Evolutionary conservation across 306 rosid species (phyloP).

Genomic region (Acacia melanoxylon): DNA sequence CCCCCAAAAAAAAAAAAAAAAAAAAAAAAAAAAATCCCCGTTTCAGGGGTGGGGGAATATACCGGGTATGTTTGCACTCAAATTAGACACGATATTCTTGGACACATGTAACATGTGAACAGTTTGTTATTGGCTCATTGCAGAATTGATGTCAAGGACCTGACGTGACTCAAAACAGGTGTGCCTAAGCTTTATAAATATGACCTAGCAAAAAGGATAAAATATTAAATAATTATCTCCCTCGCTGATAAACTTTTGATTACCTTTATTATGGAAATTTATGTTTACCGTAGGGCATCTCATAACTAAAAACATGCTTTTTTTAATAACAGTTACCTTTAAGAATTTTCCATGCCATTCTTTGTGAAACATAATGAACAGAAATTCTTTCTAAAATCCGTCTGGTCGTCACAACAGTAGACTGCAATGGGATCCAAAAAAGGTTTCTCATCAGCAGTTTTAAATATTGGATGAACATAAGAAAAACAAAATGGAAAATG

Average conservation of each 20-base stretch:
- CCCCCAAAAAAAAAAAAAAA: fast-evolving
- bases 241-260: not conserved
- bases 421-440: conserved; percentile 46
- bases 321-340: conserved; percentile 56
- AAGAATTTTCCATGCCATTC: conserved; percentile 83
- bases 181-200: not conserved
- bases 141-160: not conserved
- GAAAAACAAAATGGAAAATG: not conserved
- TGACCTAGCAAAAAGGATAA: not conserved
- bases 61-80: not conserved
- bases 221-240: not conserved
- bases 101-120: not conserved
- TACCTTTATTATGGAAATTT: not conserved
- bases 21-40: too few species aligned
- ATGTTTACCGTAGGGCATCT: not conserved
- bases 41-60: too few species aligned
- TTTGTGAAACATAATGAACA: conserved; percentile 61
- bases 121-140: not conserved
- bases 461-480: not conserved
- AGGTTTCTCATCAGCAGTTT: conserved; percentile 10
- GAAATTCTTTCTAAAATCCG: conserved; percentile 74
- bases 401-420: conserved; percentile 72
- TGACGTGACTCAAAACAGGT: not conserved
- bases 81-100: not conserved
- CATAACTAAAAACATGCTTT: not conserved